These are phyloP conservation scores for Leishmania lainsoni DNA, from an alignment of 208 protist species.

Conservation along the genomic window DNA sequence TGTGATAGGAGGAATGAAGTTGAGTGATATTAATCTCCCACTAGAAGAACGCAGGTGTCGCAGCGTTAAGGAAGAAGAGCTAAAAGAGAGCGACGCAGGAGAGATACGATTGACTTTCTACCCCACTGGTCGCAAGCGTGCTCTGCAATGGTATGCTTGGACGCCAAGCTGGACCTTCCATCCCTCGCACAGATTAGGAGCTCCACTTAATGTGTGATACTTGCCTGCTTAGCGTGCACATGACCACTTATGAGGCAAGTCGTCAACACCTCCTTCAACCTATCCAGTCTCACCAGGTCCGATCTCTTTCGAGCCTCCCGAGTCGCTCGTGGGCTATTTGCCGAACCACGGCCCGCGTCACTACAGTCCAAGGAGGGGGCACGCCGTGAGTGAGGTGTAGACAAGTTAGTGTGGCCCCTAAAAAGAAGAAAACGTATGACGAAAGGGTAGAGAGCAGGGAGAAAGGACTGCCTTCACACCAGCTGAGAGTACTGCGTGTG, in stretches of 20 bases:
- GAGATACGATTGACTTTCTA: neutral
- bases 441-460: neutral
- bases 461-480: neutral
- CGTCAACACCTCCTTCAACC: neutral
- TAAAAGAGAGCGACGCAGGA: neutral
- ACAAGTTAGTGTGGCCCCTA: neutral
- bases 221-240: neutral
- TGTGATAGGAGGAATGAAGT: neutral
- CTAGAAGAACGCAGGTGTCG: neutral
- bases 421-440: neutral
- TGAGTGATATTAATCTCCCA: neutral
- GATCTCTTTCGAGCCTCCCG: neutral
- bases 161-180: neutral
- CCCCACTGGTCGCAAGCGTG: neutral
- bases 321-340: neutral
- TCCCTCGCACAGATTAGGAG: neutral
- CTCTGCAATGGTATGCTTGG: neutral
- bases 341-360: neutral
- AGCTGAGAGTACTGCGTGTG: too few relatives aligned
- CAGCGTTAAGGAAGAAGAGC: neutral
- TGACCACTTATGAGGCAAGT: neutral
- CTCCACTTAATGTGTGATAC: neutral
- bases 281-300: neutral
- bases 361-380: neutral
- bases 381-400: neutral